Conservation (phyloP, 768 basidiomycete genomes). For the Tylopilus plumbeoviolaceoides region DNA sequence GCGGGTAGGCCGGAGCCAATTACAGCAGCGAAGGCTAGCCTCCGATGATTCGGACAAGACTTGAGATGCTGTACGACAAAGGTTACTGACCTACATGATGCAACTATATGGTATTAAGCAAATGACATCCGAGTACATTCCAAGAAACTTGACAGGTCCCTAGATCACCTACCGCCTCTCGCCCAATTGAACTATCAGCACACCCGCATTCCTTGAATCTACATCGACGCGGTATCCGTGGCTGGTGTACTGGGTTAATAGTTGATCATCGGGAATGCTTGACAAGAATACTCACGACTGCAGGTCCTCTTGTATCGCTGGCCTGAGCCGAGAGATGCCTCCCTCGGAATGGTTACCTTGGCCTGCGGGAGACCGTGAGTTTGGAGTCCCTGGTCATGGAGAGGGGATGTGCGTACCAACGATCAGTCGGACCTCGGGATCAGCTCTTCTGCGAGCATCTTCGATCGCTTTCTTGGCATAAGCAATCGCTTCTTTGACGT, state of each 20-base stretch:
- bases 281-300: conserved; percentile 46
- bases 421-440: conserved; percentile 68
- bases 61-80: too few relatives aligned
- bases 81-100: too few relatives aligned
- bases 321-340: conserved; percentile 79
- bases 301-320: conserved; percentile 84
- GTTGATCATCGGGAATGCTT: neutral
- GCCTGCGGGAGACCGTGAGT: conserved; percentile 37
- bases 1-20: too few relatives aligned
- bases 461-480: conserved; percentile 67
- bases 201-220: conserved; percentile 79
- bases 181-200: conserved; percentile 62
- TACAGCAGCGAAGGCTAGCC: too few relatives aligned
- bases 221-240: conserved; percentile 66
- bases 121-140: neutral
- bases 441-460: conserved; percentile 56
- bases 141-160: neutral
- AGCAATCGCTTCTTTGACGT: conserved; percentile 85
- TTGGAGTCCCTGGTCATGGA: neutral
- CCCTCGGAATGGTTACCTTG: conserved; percentile 85
- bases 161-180: neutral
- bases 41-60: too few relatives aligned
- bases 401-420: conserved; percentile 56
- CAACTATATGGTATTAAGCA: neutral
- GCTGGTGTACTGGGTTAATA: conserved; percentile 36